These are phyloP conservation scores for Ambrosiella xylebori DNA, from an alignment of 2,329 filamentous ascomycete species.

Conservation along the genomic window DNA sequence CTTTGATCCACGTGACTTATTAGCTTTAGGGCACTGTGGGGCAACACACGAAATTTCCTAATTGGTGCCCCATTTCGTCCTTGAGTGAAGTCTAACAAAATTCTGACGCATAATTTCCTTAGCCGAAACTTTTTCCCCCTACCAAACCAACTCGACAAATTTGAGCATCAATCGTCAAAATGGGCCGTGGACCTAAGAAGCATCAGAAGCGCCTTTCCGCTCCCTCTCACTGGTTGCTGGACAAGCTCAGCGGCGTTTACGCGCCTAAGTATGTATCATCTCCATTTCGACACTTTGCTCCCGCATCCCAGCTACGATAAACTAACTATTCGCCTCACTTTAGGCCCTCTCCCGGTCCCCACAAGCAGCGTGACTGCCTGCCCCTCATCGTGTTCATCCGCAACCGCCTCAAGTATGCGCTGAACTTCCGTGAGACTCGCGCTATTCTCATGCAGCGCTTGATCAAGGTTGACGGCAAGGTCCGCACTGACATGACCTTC, in stretches of 20 bases:
- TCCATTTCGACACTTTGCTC: background rate
- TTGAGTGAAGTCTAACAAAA: background rate
- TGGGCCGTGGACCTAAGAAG: constrained; percentile 72
- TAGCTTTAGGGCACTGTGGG: constrained; percentile 4
- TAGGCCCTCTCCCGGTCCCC: constrained; percentile 65
- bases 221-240: constrained; percentile 98
- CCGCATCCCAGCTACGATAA: background rate
- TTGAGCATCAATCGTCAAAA: constrained; percentile 27
- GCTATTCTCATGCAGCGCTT: constrained; percentile 98
- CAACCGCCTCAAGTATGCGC: constrained; percentile 94
- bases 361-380: constrained; percentile 99
- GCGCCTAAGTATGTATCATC: constrained; percentile 31
- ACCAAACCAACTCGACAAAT: constrained; percentile 13
- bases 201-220: constrained; percentile 99
- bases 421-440: constrained; percentile 96
- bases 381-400: constrained; percentile 97
- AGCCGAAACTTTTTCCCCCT: background rate
- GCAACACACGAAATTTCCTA: too few relatives aligned
- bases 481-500: constrained; percentile 97
- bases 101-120: background rate
- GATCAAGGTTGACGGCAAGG: constrained; percentile 99
- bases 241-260: constrained; percentile 94
- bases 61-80: background rate
- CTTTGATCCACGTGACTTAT: too few relatives aligned
- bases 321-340: background rate